Evolutionary conservation across 2,329 filamentous ascomycete species (phyloP).

Genomic region (Amauroascus verrucosus): DNA sequence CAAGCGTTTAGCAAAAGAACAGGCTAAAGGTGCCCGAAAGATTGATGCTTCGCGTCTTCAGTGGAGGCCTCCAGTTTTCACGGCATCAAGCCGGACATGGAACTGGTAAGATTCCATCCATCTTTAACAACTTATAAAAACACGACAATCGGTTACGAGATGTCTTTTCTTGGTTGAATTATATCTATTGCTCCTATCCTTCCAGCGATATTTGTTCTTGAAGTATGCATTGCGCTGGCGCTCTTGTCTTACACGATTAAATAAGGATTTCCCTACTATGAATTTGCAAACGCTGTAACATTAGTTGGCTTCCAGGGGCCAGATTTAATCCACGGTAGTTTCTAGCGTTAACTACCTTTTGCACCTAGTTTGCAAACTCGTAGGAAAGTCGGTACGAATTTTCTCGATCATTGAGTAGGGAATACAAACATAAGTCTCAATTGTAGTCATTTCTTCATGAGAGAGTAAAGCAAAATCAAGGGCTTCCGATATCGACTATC

Average conservation of each 20-base stretch:
- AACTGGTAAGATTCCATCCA: conserved; percentile 60
- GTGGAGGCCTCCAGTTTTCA: conserved; percentile 96
- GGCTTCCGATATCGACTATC: not conserved
- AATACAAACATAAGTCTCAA: not conserved
- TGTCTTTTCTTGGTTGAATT: not conserved
- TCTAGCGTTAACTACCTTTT: no score
- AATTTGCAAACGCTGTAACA: not conserved
- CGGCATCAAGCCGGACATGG: conserved; percentile 82
- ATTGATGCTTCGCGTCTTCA: conserved; percentile 72
- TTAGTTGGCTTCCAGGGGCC: not conserved
- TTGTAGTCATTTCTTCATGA: not conserved
- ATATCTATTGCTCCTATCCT: not conserved
- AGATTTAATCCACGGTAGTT: no score
- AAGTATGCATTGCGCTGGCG: not conserved
- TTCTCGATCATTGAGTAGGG: not conserved
- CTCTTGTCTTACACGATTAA: not conserved
- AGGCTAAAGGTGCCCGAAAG: conserved; percentile 59
- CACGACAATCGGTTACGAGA: not conserved
- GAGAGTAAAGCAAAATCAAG: not conserved
- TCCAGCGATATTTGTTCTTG: not conserved
- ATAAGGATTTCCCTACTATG: not conserved
- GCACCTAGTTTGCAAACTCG: no score
- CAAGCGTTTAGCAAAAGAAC: conserved; percentile 67
- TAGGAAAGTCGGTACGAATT: not conserved
- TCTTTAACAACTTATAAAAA: not conserved